Base-by-base conservation (phyloP, 495 filamentous ascomycete species). In the Coniosporium apollinis region DNA sequence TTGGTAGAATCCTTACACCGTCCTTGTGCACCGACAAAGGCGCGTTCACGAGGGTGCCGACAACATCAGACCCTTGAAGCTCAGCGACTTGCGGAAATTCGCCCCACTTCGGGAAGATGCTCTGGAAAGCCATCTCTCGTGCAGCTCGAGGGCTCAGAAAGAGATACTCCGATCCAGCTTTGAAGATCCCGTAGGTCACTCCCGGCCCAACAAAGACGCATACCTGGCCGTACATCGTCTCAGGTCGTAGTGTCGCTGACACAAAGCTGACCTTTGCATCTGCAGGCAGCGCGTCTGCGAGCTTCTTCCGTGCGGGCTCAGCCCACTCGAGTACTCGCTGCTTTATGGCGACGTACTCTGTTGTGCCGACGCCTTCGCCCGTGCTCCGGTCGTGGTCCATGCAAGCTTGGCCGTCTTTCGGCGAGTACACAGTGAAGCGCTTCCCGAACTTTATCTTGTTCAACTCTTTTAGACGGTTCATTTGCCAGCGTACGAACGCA, bases 171-270 rank as follows among this genome's bases (percentile, higher is more conserved):
- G 75, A 79, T 33, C 33, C 38, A 9, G 72, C 70, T 61, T 81
- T 79, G 68, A 79, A 96, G 42, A 97, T 59, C 34, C 85, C 83
- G 48, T 97, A 96, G n/a, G 60, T 73, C 46, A 92, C 76, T 55
- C 77, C 82, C 2, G 89, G 86, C 19, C 84, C 81, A 33, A 97
- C 83, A 48, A 97, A 97, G 56, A 85, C 93, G 61, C 83, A 89
- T 1, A 74, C 86, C 56, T 97, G 89, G 18, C 89, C 89, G 48
- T 94, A 94, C 87, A 97, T 94, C 13, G 89, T 97, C 63, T 97
- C 89, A 14, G 89, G 82, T 45, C 89, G 71, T 39, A 97, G 67
- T 39, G 89, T 94, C 16, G 89, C 89, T 3, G 89, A 79, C 25
- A 92, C 72, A 44, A 97, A 79, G 56, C 76, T 93, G 18, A 94